Conservation (phyloP, 2,329 filamentous ascomycete genomes). For the Paecilomyces dactylethromorphus region DNA sequence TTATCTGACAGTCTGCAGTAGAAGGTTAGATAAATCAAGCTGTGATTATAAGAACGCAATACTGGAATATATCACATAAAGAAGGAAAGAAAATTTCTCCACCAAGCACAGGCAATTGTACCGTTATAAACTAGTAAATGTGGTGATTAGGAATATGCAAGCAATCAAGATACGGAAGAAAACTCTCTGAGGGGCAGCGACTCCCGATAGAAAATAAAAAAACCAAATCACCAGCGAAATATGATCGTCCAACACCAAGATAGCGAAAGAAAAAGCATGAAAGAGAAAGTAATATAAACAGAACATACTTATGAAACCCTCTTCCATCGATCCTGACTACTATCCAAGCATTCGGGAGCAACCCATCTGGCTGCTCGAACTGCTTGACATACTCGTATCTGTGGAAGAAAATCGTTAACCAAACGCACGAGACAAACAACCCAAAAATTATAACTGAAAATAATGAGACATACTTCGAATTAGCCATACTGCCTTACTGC, state of each 20-base stretch:
- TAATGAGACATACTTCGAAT: slow-evolving; percentile 27
- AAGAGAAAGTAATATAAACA: slow-evolving; percentile 4
- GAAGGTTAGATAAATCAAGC: slow-evolving; percentile 2
- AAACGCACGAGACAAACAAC: not conserved
- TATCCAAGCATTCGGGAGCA: slow-evolving; percentile 91
- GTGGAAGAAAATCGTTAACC: slow-evolving; percentile 4
- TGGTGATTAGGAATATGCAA: not conserved
- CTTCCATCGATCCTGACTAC: slow-evolving; percentile 90
- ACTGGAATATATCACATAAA: not conserved
- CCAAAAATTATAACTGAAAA: not conserved
- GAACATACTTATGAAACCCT: slow-evolving; percentile 80
- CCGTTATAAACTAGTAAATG: not conserved
- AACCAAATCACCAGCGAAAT: not conserved
- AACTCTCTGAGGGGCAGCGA: not conserved
- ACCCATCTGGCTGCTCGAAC: slow-evolving; percentile 74
- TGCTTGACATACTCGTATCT: slow-evolving; percentile 91
- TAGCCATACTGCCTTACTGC: slow-evolving; percentile 31
- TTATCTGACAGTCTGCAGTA: slow-evolving; percentile 64
- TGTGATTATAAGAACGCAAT: not conserved
- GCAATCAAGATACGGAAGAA: not conserved
- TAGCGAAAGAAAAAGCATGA: not conserved
- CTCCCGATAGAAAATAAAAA: not conserved
- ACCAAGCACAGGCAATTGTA: not conserved
- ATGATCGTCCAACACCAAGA: not conserved
- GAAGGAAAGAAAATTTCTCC: not conserved